Conservation (phyloP, 2,329 filamentous ascomycete genomes). For the Coleophoma crateriformis region DNA sequence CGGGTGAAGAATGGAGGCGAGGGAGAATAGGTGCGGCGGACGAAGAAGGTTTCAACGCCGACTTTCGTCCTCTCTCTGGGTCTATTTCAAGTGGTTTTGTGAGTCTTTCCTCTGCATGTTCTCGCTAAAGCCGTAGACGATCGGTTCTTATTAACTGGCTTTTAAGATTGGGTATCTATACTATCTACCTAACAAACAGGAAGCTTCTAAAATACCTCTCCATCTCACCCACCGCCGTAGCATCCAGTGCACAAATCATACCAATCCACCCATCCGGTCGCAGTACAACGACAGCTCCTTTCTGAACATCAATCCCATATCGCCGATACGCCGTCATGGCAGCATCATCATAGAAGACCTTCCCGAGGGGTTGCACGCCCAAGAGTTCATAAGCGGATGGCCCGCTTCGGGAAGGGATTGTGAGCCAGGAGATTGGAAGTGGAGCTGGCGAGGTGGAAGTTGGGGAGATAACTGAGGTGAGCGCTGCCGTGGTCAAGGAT, state of each 20-base stretch:
- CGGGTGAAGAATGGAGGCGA: neutral
- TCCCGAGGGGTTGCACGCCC: slow-evolving; percentile 38
- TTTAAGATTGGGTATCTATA: too few relatives aligned
- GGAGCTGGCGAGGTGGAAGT: slow-evolving; percentile 33
- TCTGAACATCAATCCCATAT: slow-evolving; percentile 26
- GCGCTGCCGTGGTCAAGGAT: slow-evolving; percentile 8
- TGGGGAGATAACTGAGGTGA: slow-evolving; percentile 16
- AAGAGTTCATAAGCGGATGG: slow-evolving; percentile 40
- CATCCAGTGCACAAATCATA: slow-evolving; percentile 27
- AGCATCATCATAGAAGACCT: slow-evolving; percentile 46
- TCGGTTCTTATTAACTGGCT: too few relatives aligned
- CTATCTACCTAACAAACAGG: slow-evolving; percentile 14
- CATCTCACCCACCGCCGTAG: slow-evolving; percentile 35
- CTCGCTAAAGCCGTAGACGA: too few relatives aligned
- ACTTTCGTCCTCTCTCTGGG: too few relatives aligned
- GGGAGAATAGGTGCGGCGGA: neutral
- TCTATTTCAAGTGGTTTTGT: too few relatives aligned
- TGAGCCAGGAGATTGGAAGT: slow-evolving; percentile 40
- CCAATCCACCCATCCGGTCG: slow-evolving; percentile 52
- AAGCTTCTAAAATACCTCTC: slow-evolving; percentile 43
- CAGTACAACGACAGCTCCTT: slow-evolving; percentile 41
- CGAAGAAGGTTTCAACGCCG: too few relatives aligned
- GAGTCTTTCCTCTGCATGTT: too few relatives aligned
- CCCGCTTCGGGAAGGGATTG: slow-evolving; percentile 34
- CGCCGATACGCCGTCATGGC: slow-evolving; percentile 42